Conservation (phyloP, 257 asterid genomes). For the Parsonsia alboflavescens region DNA sequence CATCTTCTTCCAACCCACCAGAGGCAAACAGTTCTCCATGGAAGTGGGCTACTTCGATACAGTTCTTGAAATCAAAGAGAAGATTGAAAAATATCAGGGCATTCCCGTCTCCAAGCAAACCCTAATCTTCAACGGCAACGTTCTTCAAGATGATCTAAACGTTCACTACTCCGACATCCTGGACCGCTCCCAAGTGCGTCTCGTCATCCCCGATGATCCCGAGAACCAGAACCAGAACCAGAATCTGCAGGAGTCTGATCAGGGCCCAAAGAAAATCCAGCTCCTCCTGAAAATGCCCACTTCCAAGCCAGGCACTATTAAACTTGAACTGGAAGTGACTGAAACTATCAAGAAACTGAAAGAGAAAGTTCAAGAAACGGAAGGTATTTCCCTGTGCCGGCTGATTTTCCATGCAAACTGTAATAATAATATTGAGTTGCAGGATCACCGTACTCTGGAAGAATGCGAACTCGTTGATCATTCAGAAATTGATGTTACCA, state of each 20-base stretch:
- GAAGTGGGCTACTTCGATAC: slow-evolving; percentile 70
- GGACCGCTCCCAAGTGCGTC: slow-evolving; percentile 45
- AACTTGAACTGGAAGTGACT: slow-evolving; percentile 29
- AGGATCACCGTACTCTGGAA: slow-evolving; percentile 30
- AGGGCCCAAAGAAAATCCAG: slow-evolving; percentile 21
- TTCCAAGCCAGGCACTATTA: slow-evolving; percentile 11
- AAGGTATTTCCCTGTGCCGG: slow-evolving; percentile 23
- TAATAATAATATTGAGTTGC: slow-evolving; percentile 19
- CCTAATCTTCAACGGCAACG: slow-evolving; percentile 43
- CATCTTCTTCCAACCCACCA: slow-evolving; percentile 38
- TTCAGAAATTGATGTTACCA: slow-evolving; percentile 35
- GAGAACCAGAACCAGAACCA: neutral
- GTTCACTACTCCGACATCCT: slow-evolving; percentile 48
- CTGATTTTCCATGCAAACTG: slow-evolving; percentile 35
- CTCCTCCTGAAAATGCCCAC: slow-evolving; percentile 40
- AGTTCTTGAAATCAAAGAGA: slow-evolving; percentile 58
- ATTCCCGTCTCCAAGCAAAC: slow-evolving; percentile 56
- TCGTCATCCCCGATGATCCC: slow-evolving; percentile 24
- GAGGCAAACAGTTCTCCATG: slow-evolving; percentile 38
- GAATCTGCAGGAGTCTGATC: neutral
- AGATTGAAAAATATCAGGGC: slow-evolving; percentile 36
- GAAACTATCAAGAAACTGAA: slow-evolving; percentile 39
- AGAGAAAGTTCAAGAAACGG: slow-evolving; percentile 45
- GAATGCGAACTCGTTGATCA: slow-evolving; percentile 32
- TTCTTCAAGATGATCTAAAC: slow-evolving; percentile 50